Evolutionary conservation across 129 eudicot species (phyloP).

Genomic region (Flaveria trinervia): DNA sequence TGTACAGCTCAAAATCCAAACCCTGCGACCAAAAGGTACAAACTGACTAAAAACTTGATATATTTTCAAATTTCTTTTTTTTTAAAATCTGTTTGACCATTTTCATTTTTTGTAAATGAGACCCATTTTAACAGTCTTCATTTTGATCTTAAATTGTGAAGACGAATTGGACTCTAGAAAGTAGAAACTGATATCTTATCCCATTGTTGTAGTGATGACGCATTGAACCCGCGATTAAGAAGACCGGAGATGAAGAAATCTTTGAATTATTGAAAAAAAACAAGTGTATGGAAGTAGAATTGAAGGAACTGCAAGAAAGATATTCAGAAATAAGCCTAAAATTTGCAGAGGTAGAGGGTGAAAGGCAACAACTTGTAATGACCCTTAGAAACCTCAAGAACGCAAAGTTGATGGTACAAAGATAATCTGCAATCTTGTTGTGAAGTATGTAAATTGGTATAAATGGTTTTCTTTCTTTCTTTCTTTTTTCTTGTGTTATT

Average conservation of each 20-base stretch:
- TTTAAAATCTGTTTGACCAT: neutral
- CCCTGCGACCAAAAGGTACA: slow-evolving; percentile 22
- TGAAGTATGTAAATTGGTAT: slow-evolving; percentile 46
- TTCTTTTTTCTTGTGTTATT: neutral
- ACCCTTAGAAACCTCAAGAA: slow-evolving; percentile 66
- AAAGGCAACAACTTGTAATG: slow-evolving; percentile 91
- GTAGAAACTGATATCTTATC: slow-evolving; percentile 12
- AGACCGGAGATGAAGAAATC: slow-evolving; percentile 24
- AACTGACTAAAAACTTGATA: neutral
- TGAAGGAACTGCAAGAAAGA: slow-evolving; percentile 93
- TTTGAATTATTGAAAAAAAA: slow-evolving; percentile 49
- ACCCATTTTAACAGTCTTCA: slow-evolving; percentile 6
- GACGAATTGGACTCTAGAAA: too few relatives aligned
- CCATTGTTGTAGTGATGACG: slow-evolving; percentile 38
- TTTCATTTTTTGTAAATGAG: neutral
- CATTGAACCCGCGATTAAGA: slow-evolving; percentile 14
- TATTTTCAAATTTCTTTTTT: neutral
- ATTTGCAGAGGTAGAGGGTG: slow-evolving; percentile 98
- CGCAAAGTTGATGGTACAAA: slow-evolving; percentile 33
- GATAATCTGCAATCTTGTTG: slow-evolving; percentile 16
- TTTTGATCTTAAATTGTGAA: neutral
- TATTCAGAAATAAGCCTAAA: slow-evolving; percentile 95
- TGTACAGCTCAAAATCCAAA: slow-evolving; percentile 25
- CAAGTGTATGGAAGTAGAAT: slow-evolving; percentile 68
- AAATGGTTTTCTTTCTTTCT: slow-evolving; percentile 29